Percentiles rank a stretch among this genome's conserved stretches.
phyloP scores from a whole-genome alignment of 1,284 basidiomycete species.

The Takashimella tepidaria region DNA sequence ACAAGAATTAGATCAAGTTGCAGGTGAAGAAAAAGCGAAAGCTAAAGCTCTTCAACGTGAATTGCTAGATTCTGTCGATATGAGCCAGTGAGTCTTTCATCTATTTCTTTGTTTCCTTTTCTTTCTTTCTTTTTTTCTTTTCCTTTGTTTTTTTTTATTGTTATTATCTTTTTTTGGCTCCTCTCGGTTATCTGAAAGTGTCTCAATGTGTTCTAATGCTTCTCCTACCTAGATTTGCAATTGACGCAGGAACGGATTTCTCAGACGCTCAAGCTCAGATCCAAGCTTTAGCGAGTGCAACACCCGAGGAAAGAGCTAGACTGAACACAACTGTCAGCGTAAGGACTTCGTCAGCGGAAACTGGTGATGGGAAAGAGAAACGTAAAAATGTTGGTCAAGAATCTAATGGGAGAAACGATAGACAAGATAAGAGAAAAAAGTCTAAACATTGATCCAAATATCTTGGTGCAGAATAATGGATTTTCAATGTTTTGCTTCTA shows the following conservation, averaged over 20 bases:
- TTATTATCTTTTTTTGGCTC: too few relatives aligned
- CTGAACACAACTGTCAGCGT: slow-evolving; percentile 69
- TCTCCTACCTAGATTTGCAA: slow-evolving; percentile 68
- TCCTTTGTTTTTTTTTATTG: too few relatives aligned
- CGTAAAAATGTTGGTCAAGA: slow-evolving; percentile 13
- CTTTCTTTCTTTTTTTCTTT: too few relatives aligned
- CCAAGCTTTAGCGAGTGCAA: slow-evolving; percentile 49
- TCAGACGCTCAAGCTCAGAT: slow-evolving; percentile 67
- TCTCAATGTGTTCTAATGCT: too few relatives aligned
- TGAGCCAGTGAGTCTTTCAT: slow-evolving; percentile 67
- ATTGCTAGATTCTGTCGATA: slow-evolving; percentile 76
- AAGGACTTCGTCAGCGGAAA: slow-evolving; percentile 50
- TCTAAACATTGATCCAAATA: slow-evolving; percentile 23
- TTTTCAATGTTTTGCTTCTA: not conserved
- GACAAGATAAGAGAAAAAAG: slow-evolving; percentile 25
- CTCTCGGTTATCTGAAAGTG: not conserved
- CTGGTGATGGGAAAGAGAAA: slow-evolving; percentile 50
- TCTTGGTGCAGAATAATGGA: slow-evolving; percentile 29
- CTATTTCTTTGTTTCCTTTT: too few relatives aligned
- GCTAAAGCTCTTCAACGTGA: slow-evolving; percentile 58
- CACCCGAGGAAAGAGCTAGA: slow-evolving; percentile 46
- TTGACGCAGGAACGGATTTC: slow-evolving; percentile 71
- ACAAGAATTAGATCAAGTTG: slow-evolving; percentile 57
- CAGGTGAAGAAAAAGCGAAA: slow-evolving; percentile 42
- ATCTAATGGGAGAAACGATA: slow-evolving; percentile 11